Percentiles rank a stretch among this genome's conserved stretches.
phyloP scores from a whole-genome alignment of 2,329 filamentous ascomycete species.

The Fusarium sp. region DNA sequence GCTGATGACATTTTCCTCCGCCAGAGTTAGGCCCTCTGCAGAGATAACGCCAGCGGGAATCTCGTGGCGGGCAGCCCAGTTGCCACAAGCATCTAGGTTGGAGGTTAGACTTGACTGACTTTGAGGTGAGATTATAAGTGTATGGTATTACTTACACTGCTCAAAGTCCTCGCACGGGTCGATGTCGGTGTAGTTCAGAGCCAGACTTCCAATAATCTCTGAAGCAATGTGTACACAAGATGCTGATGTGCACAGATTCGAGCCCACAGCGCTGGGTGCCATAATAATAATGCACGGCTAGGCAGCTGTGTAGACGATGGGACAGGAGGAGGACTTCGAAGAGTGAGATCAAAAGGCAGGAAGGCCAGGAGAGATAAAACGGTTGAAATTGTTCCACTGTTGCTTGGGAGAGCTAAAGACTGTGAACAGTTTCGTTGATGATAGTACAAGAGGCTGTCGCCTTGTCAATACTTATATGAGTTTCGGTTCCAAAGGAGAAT shows the following conservation, averaged over 20 bases:
- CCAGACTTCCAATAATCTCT: constrained; percentile 46
- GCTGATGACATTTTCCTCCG: neutral
- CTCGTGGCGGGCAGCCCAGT: constrained; percentile 72
- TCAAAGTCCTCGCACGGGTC: constrained; percentile 78
- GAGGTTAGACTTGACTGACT: neutral
- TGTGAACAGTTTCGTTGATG: neutral
- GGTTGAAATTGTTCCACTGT: neutral
- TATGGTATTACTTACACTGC: constrained; percentile 53
- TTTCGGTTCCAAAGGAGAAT: neutral
- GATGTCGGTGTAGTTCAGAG: constrained; percentile 64
- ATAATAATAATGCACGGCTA: neutral
- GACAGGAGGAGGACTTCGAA: neutral
- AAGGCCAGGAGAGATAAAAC: neutral
- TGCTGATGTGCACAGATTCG: constrained; percentile 37
- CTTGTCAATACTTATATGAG: neutral
- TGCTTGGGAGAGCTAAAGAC: fast-evolving
- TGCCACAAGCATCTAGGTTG: constrained; percentile 64
- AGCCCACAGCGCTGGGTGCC: neutral
- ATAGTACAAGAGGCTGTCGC: neutral
- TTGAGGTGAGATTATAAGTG: no score
- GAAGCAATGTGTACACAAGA: constrained; percentile 49
- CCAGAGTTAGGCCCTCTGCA: neutral
- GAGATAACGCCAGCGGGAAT: constrained; percentile 68
- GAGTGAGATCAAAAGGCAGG: neutral
- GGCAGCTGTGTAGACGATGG: neutral